phyloP scores from a whole-genome alignment of 2,329 filamentous ascomycete genomes.

The Ceratocystis ficicola region DNA sequence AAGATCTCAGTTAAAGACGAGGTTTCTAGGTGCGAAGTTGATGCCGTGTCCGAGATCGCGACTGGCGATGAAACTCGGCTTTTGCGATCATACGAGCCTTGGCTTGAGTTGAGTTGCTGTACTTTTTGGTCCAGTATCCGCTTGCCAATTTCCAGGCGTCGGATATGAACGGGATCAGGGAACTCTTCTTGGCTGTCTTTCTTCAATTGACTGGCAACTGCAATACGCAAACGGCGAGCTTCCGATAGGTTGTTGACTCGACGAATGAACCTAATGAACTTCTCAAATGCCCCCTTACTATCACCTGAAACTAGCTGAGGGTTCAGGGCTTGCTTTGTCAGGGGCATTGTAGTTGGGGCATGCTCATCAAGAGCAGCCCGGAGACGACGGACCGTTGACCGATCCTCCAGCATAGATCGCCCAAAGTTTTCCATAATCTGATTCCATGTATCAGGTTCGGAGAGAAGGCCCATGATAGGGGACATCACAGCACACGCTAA shows the following conservation, averaged over 20 bases:
- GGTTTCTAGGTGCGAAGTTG: conserved; percentile 56
- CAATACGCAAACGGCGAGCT: conserved; percentile 79
- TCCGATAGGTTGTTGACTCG: conserved; percentile 87
- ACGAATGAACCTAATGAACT: conserved; percentile 79
- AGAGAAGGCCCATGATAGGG: conserved; percentile 65
- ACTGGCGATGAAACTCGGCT: conserved; percentile 23
- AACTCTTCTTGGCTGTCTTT: conserved; percentile 65
- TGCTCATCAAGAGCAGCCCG: conserved; percentile 89
- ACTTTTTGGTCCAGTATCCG: conserved; percentile 82
- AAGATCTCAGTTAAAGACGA: conserved; percentile 74
- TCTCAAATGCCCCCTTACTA: conserved; percentile 84
- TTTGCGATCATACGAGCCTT: conserved; percentile 19
- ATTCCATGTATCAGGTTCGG: conserved; percentile 95
- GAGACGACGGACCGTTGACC: conserved; percentile 85
- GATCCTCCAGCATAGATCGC: conserved; percentile 78
- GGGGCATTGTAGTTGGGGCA: conserved; percentile 64
- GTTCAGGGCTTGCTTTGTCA: conserved; percentile 53
- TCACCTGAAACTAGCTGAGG: conserved; percentile 72
- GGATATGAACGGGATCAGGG: conserved; percentile 75
- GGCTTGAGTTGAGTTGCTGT: conserved; percentile 44
- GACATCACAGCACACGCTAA: conserved; percentile 83
- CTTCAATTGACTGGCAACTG: conserved; percentile 84
- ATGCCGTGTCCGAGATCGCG: conserved; percentile 27
- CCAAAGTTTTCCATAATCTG: conserved; percentile 86
- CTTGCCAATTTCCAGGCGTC: conserved; percentile 84